Percentiles rank a stretch among this genome's conserved stretches.
These are phyloP conservation scores for Capillidium rhysosporum DNA, from an alignment of 371 early-diverging fungal genomes.

Conservation along the genomic window DNA sequence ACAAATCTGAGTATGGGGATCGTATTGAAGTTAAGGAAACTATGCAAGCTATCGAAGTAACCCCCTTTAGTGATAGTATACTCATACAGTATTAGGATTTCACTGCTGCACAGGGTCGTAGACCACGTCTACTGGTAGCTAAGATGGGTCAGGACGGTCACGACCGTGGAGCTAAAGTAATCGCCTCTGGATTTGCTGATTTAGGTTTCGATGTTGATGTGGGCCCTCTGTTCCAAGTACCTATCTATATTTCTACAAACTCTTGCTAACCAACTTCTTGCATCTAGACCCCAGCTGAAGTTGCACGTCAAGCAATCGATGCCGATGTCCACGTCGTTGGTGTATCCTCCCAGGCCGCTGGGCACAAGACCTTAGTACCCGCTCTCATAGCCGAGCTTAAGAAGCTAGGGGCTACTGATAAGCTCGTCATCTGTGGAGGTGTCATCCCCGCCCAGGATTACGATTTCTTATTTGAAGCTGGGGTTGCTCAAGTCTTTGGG, in stretches of 20 bases:
- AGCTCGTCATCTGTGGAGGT: slow-evolving; percentile 56
- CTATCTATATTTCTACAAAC: neutral
- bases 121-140: slow-evolving; percentile 64
- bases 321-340: slow-evolving; percentile 78
- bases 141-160: slow-evolving; percentile 89
- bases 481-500: slow-evolving; percentile 58
- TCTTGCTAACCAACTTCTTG: neutral
- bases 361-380: slow-evolving; percentile 67
- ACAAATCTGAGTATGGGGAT: slow-evolving; percentile 55
- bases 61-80: slow-evolving; percentile 5
- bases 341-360: slow-evolving; percentile 63
- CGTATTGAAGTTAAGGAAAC: slow-evolving; percentile 36
- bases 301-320: slow-evolving; percentile 67
- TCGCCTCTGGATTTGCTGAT: slow-evolving; percentile 70
- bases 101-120: slow-evolving; percentile 30
- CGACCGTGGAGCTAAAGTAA: slow-evolving; percentile 74
- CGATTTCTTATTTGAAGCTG: slow-evolving; percentile 47
- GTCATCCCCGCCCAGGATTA: slow-evolving; percentile 75
- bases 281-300: slow-evolving; percentile 53
- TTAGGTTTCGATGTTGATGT: slow-evolving; percentile 78
- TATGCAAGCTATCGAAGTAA: slow-evolving; percentile 29
- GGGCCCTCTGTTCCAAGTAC: slow-evolving; percentile 58
- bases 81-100: neutral
- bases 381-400: slow-evolving; percentile 45
- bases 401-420: slow-evolving; percentile 43